Conservation (phyloP, 2,329 filamentous ascomycete species). For the Colletotrichum sp. region DNA sequence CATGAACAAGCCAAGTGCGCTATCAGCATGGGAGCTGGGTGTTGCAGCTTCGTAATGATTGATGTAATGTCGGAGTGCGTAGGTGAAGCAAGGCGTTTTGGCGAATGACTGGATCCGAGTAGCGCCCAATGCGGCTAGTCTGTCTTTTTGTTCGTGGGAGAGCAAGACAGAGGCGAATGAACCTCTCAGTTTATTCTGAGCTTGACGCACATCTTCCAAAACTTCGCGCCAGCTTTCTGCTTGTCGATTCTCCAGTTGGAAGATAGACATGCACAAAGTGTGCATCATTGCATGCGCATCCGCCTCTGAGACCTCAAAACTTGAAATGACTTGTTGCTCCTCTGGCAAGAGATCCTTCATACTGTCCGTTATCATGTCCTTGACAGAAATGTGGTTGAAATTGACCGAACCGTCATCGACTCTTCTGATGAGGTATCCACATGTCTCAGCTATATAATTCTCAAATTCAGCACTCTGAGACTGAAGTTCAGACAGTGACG, state of each 20-base stretch:
- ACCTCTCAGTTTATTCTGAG: rapidly evolving
- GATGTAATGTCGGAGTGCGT: not conserved
- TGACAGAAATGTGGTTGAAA: rapidly evolving
- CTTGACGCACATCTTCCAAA: not conserved
- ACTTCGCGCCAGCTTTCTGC: not conserved
- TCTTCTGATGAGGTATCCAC: rapidly evolving
- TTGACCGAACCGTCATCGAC: rapidly evolving
- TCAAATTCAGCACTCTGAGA: rapidly evolving
- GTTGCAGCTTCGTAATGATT: rapidly evolving
- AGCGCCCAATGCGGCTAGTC: no score
- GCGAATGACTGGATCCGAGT: rapidly evolving
- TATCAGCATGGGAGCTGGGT: not conserved
- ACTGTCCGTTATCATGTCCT: rapidly evolving
- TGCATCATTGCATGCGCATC: not conserved
- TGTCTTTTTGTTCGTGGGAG: no score
- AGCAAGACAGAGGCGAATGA: no score
- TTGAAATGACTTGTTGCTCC: not conserved
- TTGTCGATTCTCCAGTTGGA: not conserved
- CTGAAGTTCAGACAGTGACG: not conserved
- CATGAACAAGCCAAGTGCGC: not conserved
- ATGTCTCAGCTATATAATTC: rapidly evolving
- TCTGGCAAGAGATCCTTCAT: not conserved
- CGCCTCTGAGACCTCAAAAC: not conserved
- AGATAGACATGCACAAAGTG: not conserved
- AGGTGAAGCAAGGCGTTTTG: not conserved